A percentile compares a stretch with the other conserved stretches of the same genome.
Conservation (phyloP, 2,329 filamentous ascomycete species). For the Trichothecium sympodiale region DNA sequence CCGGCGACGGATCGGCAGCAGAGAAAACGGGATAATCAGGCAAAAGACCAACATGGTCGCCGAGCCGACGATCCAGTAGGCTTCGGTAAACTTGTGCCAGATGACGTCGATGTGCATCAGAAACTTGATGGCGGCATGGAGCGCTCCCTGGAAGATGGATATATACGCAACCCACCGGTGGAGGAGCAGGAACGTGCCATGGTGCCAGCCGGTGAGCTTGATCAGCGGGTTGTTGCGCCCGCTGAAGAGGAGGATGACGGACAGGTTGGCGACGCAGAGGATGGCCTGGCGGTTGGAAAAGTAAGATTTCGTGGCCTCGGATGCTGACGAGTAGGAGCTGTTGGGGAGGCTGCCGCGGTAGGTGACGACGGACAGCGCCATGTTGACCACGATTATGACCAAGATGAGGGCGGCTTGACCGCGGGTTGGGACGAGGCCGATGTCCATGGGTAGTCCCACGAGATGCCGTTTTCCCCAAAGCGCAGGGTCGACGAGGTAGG, state of each 20-base stretch:
- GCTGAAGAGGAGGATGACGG: conserved; percentile 27
- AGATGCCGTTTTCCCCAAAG: conserved; percentile 8
- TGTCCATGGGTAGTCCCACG: conserved; percentile 3
- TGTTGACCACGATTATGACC: conserved; percentile 21
- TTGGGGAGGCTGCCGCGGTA: conserved; percentile 14
- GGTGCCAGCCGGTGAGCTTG: conserved; percentile 32
- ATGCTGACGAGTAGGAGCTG: conserved; percentile 12
- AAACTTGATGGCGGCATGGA: conserved; percentile 29
- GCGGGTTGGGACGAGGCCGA: conserved; percentile 18
- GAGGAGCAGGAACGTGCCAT: conserved; percentile 32
- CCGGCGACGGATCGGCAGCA: conserved; percentile 21
- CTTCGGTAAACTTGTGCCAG: conserved; percentile 6
- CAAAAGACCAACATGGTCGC: conserved; percentile 21
- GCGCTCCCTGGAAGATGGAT: conserved; percentile 25
- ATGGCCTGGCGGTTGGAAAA: conserved; percentile 25
- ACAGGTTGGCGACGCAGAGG: conserved; percentile 24
- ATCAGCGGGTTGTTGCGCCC: conserved; percentile 33
- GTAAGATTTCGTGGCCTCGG: conserved; percentile 17
- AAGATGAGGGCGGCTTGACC: conserved; percentile 27
- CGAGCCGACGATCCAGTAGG: conserved; percentile 29
- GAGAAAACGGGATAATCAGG: conserved; percentile 18
- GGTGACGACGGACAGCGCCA: conserved; percentile 17
- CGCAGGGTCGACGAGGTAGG: conserved; percentile 10
- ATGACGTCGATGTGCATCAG: conserved; percentile 14
- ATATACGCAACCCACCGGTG: conserved; percentile 35